phyloP scores from a whole-genome alignment of 2,329 filamentous ascomycete genomes.

The Lasiodiplodia hormozganensis region DNA sequence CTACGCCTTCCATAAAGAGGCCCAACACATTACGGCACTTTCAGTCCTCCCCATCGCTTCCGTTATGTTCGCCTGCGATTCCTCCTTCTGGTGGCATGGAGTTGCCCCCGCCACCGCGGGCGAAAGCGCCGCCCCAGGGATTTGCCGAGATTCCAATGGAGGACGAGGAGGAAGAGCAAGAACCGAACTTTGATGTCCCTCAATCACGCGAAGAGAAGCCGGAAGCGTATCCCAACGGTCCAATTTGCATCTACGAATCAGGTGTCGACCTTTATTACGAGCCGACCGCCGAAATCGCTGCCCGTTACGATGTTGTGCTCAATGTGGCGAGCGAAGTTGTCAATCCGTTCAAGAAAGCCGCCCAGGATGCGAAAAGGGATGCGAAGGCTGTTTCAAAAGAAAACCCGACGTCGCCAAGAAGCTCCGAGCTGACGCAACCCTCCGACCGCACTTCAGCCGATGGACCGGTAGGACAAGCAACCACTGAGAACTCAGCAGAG shows the following conservation, averaged over 20 bases:
- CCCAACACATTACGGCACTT: slow-evolving; percentile 62
- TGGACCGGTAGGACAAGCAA: slow-evolving; percentile 29
- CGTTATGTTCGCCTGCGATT: slow-evolving; percentile 60
- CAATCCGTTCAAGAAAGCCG: slow-evolving; percentile 68
- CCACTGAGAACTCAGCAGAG: slow-evolving; percentile 28
- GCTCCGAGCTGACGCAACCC: slow-evolving; percentile 19
- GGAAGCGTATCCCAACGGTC: slow-evolving; percentile 81
- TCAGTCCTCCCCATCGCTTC: slow-evolving; percentile 67
- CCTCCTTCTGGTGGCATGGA: slow-evolving; percentile 60
- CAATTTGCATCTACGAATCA: slow-evolving; percentile 80
- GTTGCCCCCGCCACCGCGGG: slow-evolving; percentile 50
- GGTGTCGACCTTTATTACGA: slow-evolving; percentile 81
- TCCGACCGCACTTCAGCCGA: slow-evolving; percentile 31
- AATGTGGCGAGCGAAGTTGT: slow-evolving; percentile 84
- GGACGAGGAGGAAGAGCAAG: slow-evolving; percentile 67
- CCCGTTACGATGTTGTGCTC: slow-evolving; percentile 80
- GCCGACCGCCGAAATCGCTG: slow-evolving; percentile 77
- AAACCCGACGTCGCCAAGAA: slow-evolving; percentile 24
- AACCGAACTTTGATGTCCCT: slow-evolving; percentile 61
- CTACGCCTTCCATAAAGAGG: slow-evolving; percentile 62
- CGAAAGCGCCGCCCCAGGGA: slow-evolving; percentile 43
- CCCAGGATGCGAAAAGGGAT: slow-evolving; percentile 30
- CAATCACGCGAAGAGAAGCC: slow-evolving; percentile 73
- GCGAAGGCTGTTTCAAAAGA: slow-evolving; percentile 23
- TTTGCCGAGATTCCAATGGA: slow-evolving; percentile 69